Conservation (phyloP, 2,329 filamentous ascomycete genomes). For the Bimuria novae-zelandiae region DNA sequence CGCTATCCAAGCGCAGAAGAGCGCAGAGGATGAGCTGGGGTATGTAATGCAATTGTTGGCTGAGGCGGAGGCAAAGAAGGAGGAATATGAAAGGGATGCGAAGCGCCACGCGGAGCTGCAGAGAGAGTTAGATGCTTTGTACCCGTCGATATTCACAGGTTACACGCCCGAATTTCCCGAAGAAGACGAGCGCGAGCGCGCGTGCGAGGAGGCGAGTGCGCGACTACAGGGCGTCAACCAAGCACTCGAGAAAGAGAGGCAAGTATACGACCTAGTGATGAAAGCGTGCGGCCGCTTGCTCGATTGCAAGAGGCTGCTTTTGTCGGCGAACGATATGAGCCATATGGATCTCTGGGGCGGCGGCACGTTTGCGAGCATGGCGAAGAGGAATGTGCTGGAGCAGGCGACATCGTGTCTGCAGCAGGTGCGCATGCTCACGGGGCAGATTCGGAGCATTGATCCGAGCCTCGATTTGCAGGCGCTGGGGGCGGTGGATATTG, state of each 20-base stretch:
- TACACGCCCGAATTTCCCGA: constrained; percentile 39
- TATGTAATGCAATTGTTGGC: constrained; percentile 29
- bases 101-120: constrained; percentile 28
- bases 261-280: constrained; percentile 31
- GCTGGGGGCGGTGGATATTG: constrained; percentile 50
- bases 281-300: constrained; percentile 28
- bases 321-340: constrained; percentile 30
- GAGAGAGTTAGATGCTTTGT: constrained; percentile 33
- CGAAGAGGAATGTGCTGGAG: constrained; percentile 58
- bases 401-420: constrained; percentile 52
- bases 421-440: constrained; percentile 45
- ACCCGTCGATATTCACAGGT: constrained; percentile 40
- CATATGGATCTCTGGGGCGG: constrained; percentile 57
- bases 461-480: constrained; percentile 38
- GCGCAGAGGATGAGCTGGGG: constrained; percentile 35
- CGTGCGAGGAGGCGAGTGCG: constrained; percentile 20
- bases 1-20: constrained; percentile 38
- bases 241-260: constrained; percentile 29
- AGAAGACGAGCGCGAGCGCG: constrained; percentile 35
- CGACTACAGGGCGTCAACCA: constrained; percentile 20
- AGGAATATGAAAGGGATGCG: constrained; percentile 20
- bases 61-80: constrained; percentile 28
- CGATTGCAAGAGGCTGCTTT: constrained; percentile 26
- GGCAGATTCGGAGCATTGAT: constrained; percentile 50
- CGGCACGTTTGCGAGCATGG: constrained; percentile 55